Evolutionary conservation across 2,329 filamentous ascomycete genomes (phyloP), one percentile per base, ranked within the genome.

Genomic region (Sporothrix humicola): DNA sequence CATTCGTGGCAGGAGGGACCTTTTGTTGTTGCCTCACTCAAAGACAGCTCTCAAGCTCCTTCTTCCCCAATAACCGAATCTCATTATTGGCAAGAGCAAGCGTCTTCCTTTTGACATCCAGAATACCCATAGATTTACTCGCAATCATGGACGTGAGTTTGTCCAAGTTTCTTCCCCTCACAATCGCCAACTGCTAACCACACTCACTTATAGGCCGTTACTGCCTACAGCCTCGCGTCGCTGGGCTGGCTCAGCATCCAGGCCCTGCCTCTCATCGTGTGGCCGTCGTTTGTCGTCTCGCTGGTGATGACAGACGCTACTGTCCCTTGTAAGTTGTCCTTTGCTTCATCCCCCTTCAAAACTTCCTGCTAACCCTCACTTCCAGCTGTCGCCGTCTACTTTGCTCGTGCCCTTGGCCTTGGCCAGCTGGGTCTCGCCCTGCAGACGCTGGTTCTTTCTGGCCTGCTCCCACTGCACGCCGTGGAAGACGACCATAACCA

Each of bases 361-460:
- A 3, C n/a, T 46, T 6, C 42, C 13, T 46, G n/a, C 3, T n/a
- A 7, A 3, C 59, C 1, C 59, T 23, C 17, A 5, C 31, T 46
- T 31, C 3, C 76, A 89, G 90, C 82, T 31, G 84, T 93, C 46
- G 92, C 94, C 81, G 82, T 88, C 73, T 95, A 95, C 85, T 90
- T 95, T 80, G 89, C 89, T 70, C 91, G 92, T 58, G 89, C 87
- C 42, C 86, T 94, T 1, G 93, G 91, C 76, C 84, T 95, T 73
- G 84, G 89, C 44, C 86, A 94, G 61, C 83, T 94, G 26, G 83
- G 89, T 10, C 82, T 95, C 42, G 90, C 89, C 46, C 79, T 90
- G 7, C 82, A 92, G 13, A 86, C 87, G n/a, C 82, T 94, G 52
- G 84, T 93, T 50, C 85, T 95, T 44, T 92, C 92, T 0, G 93